A percentile compares a stretch with the other conserved stretches of the same genome.
phyloP scores from a whole-genome alignment of 371 early-diverging fungal genomes.

The Mortierella sp. region DNA sequence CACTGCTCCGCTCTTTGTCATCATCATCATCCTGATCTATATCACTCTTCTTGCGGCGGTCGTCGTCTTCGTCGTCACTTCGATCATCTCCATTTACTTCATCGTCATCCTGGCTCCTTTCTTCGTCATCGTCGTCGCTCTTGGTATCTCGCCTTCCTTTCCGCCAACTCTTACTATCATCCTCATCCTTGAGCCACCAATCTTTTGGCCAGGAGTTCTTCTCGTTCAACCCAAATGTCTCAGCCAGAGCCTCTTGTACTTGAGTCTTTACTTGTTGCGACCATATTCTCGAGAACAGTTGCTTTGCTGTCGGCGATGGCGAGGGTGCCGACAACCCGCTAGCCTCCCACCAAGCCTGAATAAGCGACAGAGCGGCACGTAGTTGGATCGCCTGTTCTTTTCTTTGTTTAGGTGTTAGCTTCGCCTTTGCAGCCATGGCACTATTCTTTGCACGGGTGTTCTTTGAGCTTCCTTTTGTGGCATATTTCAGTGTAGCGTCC shows the following conservation, averaged over 20 bases:
- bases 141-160: conserved; percentile 6
- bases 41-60: conserved; percentile 11
- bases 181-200: conserved; percentile 40
- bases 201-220: conserved; percentile 38
- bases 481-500: conserved; percentile 5
- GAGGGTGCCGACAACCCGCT: not conserved
- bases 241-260: conserved; percentile 35
- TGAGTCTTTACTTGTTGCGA: conserved; percentile 23
- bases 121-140: conserved; percentile 8
- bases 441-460: conserved; percentile 20
- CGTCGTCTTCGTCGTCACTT: conserved; percentile 17
- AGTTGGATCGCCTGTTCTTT: conserved; percentile 42
- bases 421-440: conserved; percentile 11
- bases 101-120: conserved; percentile 16
- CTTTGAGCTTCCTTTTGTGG: conserved; percentile 6
- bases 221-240: conserved; percentile 30
- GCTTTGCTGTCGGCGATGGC: conserved; percentile 1
- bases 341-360: conserved; percentile 31
- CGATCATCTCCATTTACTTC: conserved; percentile 7
- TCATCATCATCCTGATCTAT: conserved; percentile 25
- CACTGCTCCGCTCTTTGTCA: conserved; percentile 32
- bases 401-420: conserved; percentile 38
- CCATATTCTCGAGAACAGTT: conserved; percentile 32
- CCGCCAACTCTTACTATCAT: conserved; percentile 13
- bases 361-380: conserved; percentile 18